Base-by-base conservation (phyloP, 306 rosid genomes). In the Sophora flavescens region DNA sequence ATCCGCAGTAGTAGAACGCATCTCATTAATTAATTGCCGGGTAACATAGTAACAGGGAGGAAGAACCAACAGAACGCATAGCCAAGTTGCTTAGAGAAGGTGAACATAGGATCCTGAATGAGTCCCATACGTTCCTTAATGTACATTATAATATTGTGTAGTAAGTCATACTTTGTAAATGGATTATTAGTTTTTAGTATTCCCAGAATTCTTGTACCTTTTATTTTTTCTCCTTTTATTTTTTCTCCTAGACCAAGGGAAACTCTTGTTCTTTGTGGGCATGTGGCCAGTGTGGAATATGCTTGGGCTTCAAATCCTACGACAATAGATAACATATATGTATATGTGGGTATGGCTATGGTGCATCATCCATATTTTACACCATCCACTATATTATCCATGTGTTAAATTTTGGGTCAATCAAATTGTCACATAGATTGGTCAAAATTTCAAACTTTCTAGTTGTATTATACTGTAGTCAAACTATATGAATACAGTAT, bases 21-120 rank as follows among this genome's bases (percentile, higher is more conserved):
- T 35, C 39, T 35, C 6, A 35, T 44, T 10, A 44, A n/a, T n/a
- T n/a, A n/a, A 74, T 11, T 11, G 89, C 90, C 87, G 88, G 82
- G 84, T 10, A 9, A 39, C 32, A 44, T 44, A 44, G 11, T 44
- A 80, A 77, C 83, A 74, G 16, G 0, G 2, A 77, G 39, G 74
- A 74, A 72, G 12, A 30, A 76, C 76, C 35, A 79, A 47, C 50
- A 32, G 63, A 61, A 10, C 50, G 11, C 41, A 79, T 38, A 3
- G 53, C 14, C 56, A 26, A 33, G 30, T 26, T 5, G 6, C 66
- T 51, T 30, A 11, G 41, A 10, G 2, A 26, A 26, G 44, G 22
- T 28, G 39, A 28, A 42, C 56, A 22, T 30, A 18, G 18, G 39
- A 28, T 50, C 66, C 44, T 68, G 3, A 71, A 63, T 44, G 28